Evolutionary conservation across 78 protist genomes (phyloP).

Genomic region (Dictyostelium capitatum): DNA sequence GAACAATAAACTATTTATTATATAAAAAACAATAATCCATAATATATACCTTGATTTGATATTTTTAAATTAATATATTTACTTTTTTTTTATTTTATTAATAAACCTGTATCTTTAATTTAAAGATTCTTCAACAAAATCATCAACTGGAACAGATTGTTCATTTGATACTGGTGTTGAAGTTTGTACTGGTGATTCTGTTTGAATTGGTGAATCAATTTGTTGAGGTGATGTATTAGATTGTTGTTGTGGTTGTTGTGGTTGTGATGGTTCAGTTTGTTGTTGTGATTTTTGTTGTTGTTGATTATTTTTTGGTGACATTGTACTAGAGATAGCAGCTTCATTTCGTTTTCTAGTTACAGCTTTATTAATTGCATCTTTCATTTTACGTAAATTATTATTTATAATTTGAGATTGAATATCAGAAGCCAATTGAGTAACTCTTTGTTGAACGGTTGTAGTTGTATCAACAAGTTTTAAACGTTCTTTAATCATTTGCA

Average conservation of each 20-base stretch:
- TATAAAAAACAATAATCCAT: too few species aligned
- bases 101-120: neutral
- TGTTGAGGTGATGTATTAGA: slow-evolving; percentile 14
- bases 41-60: too few species aligned
- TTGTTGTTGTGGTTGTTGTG: neutral
- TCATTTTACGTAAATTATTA: slow-evolving; percentile 71
- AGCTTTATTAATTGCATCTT: slow-evolving; percentile 64
- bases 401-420: slow-evolving; percentile 78
- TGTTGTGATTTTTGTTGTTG: slow-evolving; percentile 6
- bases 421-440: slow-evolving; percentile 72
- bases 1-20: too few species aligned
- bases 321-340: slow-evolving; percentile 62
- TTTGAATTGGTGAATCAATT: slow-evolving; percentile 16
- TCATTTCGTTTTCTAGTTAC: slow-evolving; percentile 55
- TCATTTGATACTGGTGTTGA: neutral
- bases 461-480: slow-evolving; percentile 30
- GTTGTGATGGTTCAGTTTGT: neutral
- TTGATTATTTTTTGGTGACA: slow-evolving; percentile 10
- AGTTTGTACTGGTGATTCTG: neutral
- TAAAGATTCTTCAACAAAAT: slow-evolving; percentile 42
- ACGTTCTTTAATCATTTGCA: slow-evolving; percentile 72
- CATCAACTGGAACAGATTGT: neutral
- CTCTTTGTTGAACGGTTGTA: slow-evolving; percentile 62
- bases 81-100: too few species aligned
- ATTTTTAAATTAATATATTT: too few species aligned